Evolutionary conservation across 2,329 filamentous ascomycete genomes (phyloP).

Genomic region (Trichoderma sp.): DNA sequence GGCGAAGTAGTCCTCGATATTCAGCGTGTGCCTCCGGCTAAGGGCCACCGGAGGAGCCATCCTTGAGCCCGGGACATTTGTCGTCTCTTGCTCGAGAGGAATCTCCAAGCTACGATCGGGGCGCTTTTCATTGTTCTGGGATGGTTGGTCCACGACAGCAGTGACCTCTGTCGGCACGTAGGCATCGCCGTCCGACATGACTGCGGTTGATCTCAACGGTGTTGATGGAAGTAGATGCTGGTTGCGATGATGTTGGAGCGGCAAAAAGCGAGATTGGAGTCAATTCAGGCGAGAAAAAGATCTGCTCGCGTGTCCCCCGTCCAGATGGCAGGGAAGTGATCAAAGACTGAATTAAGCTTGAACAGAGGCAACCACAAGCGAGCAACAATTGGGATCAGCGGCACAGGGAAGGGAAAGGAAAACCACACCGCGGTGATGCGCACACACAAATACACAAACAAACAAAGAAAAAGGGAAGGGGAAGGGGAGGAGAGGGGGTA

Average conservation of each 20-base stretch:
- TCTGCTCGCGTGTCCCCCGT: background rate
- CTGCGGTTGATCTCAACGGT: background rate
- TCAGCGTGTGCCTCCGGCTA: constrained; percentile 42
- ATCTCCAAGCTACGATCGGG: constrained; percentile 3
- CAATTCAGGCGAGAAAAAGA: background rate
- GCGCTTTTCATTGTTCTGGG: background rate
- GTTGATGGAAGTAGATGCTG: background rate
- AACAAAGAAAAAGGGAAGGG: background rate
- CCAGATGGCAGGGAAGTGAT: background rate
- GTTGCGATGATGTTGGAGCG: background rate
- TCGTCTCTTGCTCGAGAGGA: constrained; percentile 4
- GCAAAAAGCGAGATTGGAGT: background rate
- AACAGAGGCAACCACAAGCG: background rate
- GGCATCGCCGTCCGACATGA: constrained; percentile 18
- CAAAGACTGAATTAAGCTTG: background rate
- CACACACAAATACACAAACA: background rate
- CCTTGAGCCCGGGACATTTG: background rate
- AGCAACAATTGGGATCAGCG: constrained; percentile 1
- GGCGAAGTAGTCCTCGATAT: constrained; percentile 63
- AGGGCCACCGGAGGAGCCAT: constrained; percentile 31
- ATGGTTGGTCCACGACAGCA: background rate
- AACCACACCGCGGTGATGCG: background rate
- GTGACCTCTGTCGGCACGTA: constrained; percentile 9
- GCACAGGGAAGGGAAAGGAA: background rate
- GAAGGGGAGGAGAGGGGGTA: background rate